Percentiles rank a stretch among this genome's conserved stretches.
Evolutionary conservation across 139 green algal species (phyloP).

Genomic region (Dunaliella primolecta): DNA sequence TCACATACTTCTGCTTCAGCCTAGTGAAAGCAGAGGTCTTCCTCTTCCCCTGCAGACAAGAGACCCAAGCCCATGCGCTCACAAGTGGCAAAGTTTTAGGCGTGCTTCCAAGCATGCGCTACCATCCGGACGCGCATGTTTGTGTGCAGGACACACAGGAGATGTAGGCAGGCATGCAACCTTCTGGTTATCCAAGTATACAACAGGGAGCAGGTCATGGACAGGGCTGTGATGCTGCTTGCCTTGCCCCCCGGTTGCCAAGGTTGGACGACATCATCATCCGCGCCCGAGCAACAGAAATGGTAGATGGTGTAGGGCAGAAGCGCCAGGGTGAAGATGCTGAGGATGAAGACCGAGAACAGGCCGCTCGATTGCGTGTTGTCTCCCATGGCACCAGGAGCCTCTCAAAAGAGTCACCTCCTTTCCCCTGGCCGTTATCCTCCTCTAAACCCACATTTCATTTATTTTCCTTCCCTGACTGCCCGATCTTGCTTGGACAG

Average conservation of each 20-base stretch:
- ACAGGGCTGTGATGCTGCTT: not conserved
- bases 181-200: not conserved
- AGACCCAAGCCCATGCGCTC: no score
- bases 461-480: no score
- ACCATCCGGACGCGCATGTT: no score
- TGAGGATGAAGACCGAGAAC: conserved; percentile 26
- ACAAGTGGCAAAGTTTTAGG: no score
- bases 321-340: conserved; percentile 20
- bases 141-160: not conserved
- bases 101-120: no score
- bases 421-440: no score
- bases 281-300: conserved; percentile 4
- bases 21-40: not conserved
- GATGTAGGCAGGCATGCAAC: not conserved
- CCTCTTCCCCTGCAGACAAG: conserved; percentile 18
- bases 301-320: conserved; percentile 27
- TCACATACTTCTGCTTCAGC: not conserved
- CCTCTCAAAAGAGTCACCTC: no score
- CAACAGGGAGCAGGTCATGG: not conserved
- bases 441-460: no score
- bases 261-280: conserved; percentile 5
- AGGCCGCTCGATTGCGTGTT: conserved; percentile 2
- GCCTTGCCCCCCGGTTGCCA: conserved; percentile 8
- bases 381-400: no score
- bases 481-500: no score